Conservation (phyloP, 495 filamentous ascomycete species). For the Aspergillus ellipticus region DNA sequence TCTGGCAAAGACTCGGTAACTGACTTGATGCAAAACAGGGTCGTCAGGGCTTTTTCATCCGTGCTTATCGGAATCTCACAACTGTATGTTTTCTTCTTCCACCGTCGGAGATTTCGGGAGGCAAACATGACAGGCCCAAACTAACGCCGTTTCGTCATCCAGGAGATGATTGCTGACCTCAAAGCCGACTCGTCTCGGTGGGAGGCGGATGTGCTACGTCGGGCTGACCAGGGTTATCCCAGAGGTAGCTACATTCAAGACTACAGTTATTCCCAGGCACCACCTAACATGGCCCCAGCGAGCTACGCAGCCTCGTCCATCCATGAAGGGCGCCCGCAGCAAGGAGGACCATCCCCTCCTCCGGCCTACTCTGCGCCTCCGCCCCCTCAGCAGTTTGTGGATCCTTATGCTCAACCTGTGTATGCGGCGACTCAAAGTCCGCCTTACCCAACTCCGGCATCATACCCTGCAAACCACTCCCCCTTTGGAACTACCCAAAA, state of each 20-base stretch:
- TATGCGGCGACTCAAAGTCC: constrained; percentile 38
- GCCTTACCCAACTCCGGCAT: constrained; percentile 30
- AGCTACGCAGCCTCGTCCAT: constrained; percentile 34
- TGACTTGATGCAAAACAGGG: constrained; percentile 48
- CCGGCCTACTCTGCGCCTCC: constrained; percentile 38
- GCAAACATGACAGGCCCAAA: constrained; percentile 8
- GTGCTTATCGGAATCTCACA: constrained; percentile 81
- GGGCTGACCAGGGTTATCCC: constrained; percentile 44
- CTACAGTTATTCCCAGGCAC: constrained; percentile 35
- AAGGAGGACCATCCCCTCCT: constrained; percentile 39
- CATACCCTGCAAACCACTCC: constrained; percentile 39
- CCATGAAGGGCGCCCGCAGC: constrained; percentile 33
- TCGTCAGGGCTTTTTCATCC: constrained; percentile 77
- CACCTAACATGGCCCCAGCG: constrained; percentile 34
- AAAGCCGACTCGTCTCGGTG: constrained; percentile 78
- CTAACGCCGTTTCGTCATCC: constrained; percentile 23
- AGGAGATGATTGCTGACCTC: constrained; percentile 89
- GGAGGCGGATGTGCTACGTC: constrained; percentile 63
- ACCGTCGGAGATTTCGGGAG: background rate
- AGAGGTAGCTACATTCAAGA: constrained; percentile 47
- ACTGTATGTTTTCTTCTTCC: constrained; percentile 50
- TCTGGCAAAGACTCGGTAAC: constrained; percentile 16
- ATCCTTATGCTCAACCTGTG: constrained; percentile 33
- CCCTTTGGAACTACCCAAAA: constrained; percentile 34
- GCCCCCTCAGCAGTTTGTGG: constrained; percentile 31